A percentile compares a stretch with the other conserved stretches of the same genome.
Conservation (phyloP, 148 eudicot species). For the Salicornia ramosissima region DNA sequence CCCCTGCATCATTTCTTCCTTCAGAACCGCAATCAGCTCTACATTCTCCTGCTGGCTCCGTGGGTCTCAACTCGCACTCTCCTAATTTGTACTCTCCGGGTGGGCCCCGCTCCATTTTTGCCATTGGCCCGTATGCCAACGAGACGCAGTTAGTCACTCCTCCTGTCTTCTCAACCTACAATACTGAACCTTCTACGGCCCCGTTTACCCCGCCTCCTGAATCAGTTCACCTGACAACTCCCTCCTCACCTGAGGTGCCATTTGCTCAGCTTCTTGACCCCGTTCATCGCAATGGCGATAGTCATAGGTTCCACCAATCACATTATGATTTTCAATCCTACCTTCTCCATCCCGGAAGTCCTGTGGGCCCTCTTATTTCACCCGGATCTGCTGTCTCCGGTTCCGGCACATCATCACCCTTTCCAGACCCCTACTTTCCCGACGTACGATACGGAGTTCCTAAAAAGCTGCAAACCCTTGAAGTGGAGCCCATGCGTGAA, state of each 20-base stretch:
- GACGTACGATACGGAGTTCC: slow-evolving; percentile 47
- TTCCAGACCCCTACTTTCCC: slow-evolving; percentile 56
- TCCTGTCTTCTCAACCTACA: slow-evolving; percentile 87
- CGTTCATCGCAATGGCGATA: slow-evolving; percentile 40
- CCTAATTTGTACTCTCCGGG: slow-evolving; percentile 73
- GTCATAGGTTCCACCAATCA: slow-evolving; percentile 43
- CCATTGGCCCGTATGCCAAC: slow-evolving; percentile 91
- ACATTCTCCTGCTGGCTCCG: slow-evolving; percentile 66
- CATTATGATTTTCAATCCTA: slow-evolving; percentile 80
- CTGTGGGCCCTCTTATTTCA: slow-evolving; percentile 77
- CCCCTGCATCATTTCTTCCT: slow-evolving; percentile 90
- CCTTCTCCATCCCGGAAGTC: slow-evolving; percentile 83
- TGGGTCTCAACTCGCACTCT: slow-evolving; percentile 52
- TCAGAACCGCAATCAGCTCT: slow-evolving; percentile 84
- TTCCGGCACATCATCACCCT: slow-evolving; percentile 91
- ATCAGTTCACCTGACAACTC: slow-evolving; percentile 84
- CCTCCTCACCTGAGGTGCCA: slow-evolving; percentile 98
- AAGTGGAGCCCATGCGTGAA: slow-evolving; percentile 37
- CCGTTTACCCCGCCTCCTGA: slow-evolving; percentile 97
- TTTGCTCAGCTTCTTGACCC: slow-evolving; percentile 85
- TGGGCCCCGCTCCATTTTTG: slow-evolving; percentile 77
- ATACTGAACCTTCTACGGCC: slow-evolving; percentile 93
- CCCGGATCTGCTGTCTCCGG: slow-evolving; percentile 80
- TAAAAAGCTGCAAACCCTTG: slow-evolving; percentile 55
- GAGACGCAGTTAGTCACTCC: slow-evolving; percentile 95